phyloP scores from a whole-genome alignment of 2,329 filamentous ascomycete species.

The Claviceps arundinis region DNA sequence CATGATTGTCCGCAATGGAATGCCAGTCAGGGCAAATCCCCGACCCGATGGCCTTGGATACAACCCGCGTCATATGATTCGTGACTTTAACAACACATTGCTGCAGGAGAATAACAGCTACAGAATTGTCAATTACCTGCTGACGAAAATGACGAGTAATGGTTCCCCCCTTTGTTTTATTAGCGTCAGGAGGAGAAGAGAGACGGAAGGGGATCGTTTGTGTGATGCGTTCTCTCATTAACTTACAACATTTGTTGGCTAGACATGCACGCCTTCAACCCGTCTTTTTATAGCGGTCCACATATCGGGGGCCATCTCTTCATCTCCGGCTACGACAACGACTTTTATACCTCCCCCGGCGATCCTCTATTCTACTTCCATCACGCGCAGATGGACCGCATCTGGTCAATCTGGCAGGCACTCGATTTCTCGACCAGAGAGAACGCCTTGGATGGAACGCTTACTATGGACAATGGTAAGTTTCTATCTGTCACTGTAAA shows the following conservation, averaged over 20 bases:
- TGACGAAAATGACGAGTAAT: background rate
- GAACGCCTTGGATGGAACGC: slow-evolving; percentile 1
- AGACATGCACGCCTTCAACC: slow-evolving; percentile 1
- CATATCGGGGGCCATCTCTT: background rate
- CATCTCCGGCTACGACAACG: slow-evolving; percentile 2
- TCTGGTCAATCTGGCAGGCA: slow-evolving; percentile 6
- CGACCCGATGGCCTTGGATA: background rate
- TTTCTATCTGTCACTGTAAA: background rate
- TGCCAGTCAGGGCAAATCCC: background rate
- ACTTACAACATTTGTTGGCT: background rate
- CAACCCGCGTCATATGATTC: slow-evolving; percentile 6
- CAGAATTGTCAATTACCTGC: background rate
- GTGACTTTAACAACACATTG: background rate
- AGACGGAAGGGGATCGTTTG: no score
- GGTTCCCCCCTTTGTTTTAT: background rate
- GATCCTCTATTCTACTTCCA: slow-evolving; percentile 5
- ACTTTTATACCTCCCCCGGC: slow-evolving; percentile 4
- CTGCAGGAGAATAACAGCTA: background rate
- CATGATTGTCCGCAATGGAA: background rate
- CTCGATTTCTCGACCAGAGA: slow-evolving; percentile 1
- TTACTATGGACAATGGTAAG: slow-evolving; percentile 3
- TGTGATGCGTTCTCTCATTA: background rate
- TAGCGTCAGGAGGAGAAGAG: no score
- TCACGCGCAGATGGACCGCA: slow-evolving; percentile 3
- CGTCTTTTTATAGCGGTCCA: background rate